Base-by-base conservation (phyloP, 2,329 filamentous ascomycete species). In the Magnaporthales sp. region DNA sequence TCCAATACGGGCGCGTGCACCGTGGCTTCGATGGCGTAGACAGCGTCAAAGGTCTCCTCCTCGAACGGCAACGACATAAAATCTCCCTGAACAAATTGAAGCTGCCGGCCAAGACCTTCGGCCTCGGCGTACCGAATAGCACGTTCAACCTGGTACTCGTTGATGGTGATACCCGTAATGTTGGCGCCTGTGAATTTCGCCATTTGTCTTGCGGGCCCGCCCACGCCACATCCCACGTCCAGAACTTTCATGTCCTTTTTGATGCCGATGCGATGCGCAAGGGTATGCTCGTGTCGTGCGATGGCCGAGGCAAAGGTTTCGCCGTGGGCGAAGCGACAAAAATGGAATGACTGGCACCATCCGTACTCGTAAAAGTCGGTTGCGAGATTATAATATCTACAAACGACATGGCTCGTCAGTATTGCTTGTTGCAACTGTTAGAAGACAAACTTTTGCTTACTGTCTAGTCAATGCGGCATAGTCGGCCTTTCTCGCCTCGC, bases 141-240 rank as follows among this genome's bases (percentile, higher is more conserved):
- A 71, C 95, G 91, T 77, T 97, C 87, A 71, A 98, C 97, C 82
- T 98, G 95, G 83, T 99, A 99, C 81, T 97, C 92, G 80, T 98
- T 98, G 87, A 97, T 98, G 87, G 98, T 99, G 77, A 98, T 81
- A 58, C 94, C 95, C 27, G 92, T 90, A 69, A 98, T 86, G 73
- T 97, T 92, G 73, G 87, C 90, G 69, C 91, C 94, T 13, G 92
- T 90, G 81, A 99, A 99, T 80, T 96, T 96, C 80, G 91, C 92
- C 73, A 99, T 98, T 82, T 98, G 93, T 69, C 93, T 87, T 7
- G 94, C 95, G 27, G 94, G 94, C 62, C 95, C 95, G 73, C 95
- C 94, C 66, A 98, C 93, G 85, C 94, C 94, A 74, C 95, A 99
- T 69, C 94, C 94, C 68, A 98, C 94, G 75, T 99, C 94, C 31